These are phyloP conservation scores for Perkinsus olseni DNA, from an alignment of 169 alveolate genomes.

Conservation along the genomic window DNA sequence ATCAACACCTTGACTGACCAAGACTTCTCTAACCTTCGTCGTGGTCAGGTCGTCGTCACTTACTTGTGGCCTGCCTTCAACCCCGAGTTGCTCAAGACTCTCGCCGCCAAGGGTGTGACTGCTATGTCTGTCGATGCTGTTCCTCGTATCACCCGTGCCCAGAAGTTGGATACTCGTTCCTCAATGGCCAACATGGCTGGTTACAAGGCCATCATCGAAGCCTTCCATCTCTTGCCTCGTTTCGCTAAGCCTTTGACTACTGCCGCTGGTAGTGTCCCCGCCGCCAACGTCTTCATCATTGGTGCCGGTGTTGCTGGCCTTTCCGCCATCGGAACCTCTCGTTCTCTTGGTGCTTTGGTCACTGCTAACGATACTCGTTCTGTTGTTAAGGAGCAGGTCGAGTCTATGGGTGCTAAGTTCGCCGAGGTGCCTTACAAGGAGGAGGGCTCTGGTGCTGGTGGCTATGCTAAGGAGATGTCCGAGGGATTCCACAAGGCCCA, in stretches of 20 bases:
- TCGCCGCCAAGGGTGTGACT: constrained; percentile 50
- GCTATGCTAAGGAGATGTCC: constrained; percentile 51
- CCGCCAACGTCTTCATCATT: constrained; percentile 82
- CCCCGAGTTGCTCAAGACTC: constrained; percentile 26
- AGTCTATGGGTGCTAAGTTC: constrained; percentile 58
- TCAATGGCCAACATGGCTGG: constrained; percentile 77
- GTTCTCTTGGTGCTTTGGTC: constrained; percentile 7
- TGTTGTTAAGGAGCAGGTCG: constrained; percentile 49
- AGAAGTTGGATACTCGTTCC: constrained; percentile 62
- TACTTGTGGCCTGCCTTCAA: constrained; percentile 66
- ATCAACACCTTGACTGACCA: background rate
- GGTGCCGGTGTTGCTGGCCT: constrained; percentile 96
- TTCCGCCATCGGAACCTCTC: constrained; percentile 83
- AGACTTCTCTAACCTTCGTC: constrained; percentile 30
- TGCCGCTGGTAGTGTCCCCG: constrained; percentile 75
- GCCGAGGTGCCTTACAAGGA: constrained; percentile 29
- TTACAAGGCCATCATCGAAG: constrained; percentile 72
- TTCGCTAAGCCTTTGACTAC: constrained; percentile 64
- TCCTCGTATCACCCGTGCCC: constrained; percentile 75
- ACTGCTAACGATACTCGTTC: constrained; percentile 66
- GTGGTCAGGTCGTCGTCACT: constrained; percentile 55
- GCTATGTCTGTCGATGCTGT: constrained; percentile 74
- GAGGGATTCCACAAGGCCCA: constrained; percentile 50
- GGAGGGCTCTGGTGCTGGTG: constrained; percentile 54
- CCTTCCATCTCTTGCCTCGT: constrained; percentile 63